Evolutionary conservation across 768 basidiomycete genomes (phyloP).

Genomic region (Boletellus ananas): DNA sequence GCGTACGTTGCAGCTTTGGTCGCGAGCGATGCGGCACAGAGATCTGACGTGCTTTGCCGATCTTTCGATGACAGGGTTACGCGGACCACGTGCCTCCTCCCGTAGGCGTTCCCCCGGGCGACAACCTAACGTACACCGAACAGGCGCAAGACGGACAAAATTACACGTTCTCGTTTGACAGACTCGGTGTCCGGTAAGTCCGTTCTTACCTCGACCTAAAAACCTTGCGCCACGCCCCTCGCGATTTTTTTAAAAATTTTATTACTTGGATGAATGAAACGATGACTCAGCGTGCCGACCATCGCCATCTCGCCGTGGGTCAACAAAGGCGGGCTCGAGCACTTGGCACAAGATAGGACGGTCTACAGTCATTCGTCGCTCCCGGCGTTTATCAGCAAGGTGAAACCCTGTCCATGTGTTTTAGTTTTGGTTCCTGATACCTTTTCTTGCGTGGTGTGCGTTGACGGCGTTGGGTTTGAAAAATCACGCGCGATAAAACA

Average conservation of each 20-base stretch:
- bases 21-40: too few relatives aligned
- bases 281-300: constrained; percentile 15
- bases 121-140: constrained; percentile 23
- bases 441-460: too few relatives aligned
- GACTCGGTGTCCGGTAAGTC: constrained; percentile 24
- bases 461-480: too few relatives aligned
- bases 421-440: neutral
- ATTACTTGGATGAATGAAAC: neutral
- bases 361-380: constrained; percentile 24
- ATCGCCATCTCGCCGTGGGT: constrained; percentile 26
- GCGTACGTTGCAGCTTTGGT: constrained; percentile 13
- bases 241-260: too few relatives aligned
- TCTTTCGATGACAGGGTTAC: constrained; percentile 12
- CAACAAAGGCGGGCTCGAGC: constrained; percentile 17
- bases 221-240: too few relatives aligned
- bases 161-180: constrained; percentile 23
- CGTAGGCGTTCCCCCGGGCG: constrained; percentile 20
- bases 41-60: neutral
- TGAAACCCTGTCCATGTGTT: neutral
- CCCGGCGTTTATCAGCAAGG: constrained; percentile 21
- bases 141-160: constrained; percentile 12
- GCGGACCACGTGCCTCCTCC: constrained; percentile 25
- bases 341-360: neutral
- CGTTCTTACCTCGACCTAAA: neutral
- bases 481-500: too few relatives aligned